Base-by-base conservation (phyloP, 2,329 filamentous ascomycete genomes). In the Aspergillus udagawae region DNA sequence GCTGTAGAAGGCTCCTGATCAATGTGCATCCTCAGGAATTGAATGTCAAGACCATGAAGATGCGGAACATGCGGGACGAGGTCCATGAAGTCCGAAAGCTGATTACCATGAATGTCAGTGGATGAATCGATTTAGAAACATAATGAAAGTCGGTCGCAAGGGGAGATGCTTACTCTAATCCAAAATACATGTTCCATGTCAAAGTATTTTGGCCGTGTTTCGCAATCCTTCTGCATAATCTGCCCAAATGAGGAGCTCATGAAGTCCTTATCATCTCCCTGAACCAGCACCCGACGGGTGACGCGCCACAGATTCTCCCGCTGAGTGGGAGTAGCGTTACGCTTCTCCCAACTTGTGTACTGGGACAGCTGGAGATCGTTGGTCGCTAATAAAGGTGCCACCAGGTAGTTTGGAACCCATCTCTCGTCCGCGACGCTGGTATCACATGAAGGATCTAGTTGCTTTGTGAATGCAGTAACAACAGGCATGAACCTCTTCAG, bases 41-140 rank as follows among this genome's bases (percentile, higher is more conserved):
- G 69, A 35, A 77, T 67, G 42, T 73, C 65, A 35, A 79, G 63
- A 3, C 72, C 75, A 35, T 77, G 68, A 20, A 81, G 73, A 65
- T 81, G 79, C 32, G 76, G 75, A 60, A 79, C 73, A 59, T 78
- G 76, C 27, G 77, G 77, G 49, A 80, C 73, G 41, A 80, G 73
- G 57, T 80, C 77, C 70, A 77, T 75, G 63, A 81, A 81, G 65
- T 80, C 79, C 47, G 78, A 78, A 52, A 80, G 73, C 77, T 79
- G 58, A 45, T 27, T 41, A 55, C 65, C 55, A 66, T 58, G 38
- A 54, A 42, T 27, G n/a, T 21, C 45, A 9, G 44, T 17, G 10
- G 12, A 21, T 21, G 23, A n/a, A 28, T 38, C 20, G 59, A 56
- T 44, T 29, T 17, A 41, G 27, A 38, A 23, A 1, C 3, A 35